A percentile compares a stretch with the other conserved stretches of the same genome.
These are phyloP conservation scores for Psidium friedrichsthalianum DNA, from an alignment of 345 rosid species.

Conservation along the genomic window DNA sequence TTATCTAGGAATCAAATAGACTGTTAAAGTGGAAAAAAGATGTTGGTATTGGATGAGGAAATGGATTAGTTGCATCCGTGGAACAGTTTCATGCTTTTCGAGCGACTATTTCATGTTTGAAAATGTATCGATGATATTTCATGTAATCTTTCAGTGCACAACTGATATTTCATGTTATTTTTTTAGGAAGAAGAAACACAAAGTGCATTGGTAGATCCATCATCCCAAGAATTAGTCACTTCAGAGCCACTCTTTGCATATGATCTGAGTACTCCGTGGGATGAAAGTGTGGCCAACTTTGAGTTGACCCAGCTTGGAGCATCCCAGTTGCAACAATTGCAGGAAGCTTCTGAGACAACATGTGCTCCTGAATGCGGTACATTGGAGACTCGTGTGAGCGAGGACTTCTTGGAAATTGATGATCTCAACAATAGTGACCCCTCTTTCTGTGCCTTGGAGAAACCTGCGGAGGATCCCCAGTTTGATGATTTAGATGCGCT, in stretches of 20 bases:
- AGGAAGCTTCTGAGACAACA: constrained; percentile 29
- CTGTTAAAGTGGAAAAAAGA: background rate
- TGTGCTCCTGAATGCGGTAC: constrained; percentile 10
- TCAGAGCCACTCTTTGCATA: constrained; percentile 6
- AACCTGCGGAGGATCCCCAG: constrained; percentile 12
- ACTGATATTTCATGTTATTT: constrained; percentile 4
- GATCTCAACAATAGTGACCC: constrained; percentile 48
- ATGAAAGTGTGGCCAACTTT: constrained; percentile 9
- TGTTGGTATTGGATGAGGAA: background rate
- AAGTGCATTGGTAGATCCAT: constrained; percentile 26
- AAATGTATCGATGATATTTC: background rate
- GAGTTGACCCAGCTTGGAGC: constrained; percentile 18
- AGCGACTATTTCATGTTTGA: background rate
- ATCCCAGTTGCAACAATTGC: constrained; percentile 16
- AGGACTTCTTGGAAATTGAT: constrained; percentile 70
- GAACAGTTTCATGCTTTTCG: background rate
- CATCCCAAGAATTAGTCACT: constrained; percentile 13
- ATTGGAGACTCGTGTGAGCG: constrained; percentile 2
- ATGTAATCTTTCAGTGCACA: background rate
- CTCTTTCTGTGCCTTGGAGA: constrained; percentile 1
- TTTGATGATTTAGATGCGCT: constrained; percentile 28
- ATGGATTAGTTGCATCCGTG: background rate
- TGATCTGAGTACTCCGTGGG: constrained; percentile 2
- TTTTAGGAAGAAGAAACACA: constrained; percentile 18
- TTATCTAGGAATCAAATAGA: background rate